These are phyloP conservation scores for Xylariaceae sp. DNA, from an alignment of 2,329 filamentous ascomycete genomes.

Conservation along the genomic window DNA sequence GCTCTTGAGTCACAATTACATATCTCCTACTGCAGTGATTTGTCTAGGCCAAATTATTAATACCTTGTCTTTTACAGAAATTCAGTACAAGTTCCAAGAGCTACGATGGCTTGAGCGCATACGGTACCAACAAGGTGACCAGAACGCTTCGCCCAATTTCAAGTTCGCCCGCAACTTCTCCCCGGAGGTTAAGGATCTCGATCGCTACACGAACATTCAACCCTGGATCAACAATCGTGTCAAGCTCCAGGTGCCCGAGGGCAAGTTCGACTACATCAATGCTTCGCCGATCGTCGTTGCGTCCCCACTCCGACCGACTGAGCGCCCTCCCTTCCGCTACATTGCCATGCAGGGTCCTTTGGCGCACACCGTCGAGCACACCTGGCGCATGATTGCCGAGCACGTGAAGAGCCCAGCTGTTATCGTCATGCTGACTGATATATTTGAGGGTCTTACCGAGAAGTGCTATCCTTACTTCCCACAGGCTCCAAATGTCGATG, in stretches of 20 bases:
- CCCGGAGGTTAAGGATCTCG: conserved; percentile 65
- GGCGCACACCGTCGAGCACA: conserved; percentile 73
- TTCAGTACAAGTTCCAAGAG: conserved; percentile 58
- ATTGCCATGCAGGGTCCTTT: conserved; percentile 96
- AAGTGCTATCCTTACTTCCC: conserved; percentile 95
- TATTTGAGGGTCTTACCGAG: conserved; percentile 75
- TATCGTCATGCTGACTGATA: conserved; percentile 93
- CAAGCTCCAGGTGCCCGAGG: conserved; percentile 76
- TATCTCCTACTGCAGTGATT: not conserved
- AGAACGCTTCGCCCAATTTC: conserved; percentile 46
- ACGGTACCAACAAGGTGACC: conserved; percentile 49
- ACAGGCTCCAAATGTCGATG: conserved; percentile 55
- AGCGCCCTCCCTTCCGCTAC: conserved; percentile 62
- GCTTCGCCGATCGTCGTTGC: conserved; percentile 72
- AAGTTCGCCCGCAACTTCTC: conserved; percentile 59
- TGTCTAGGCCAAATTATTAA: not conserved
- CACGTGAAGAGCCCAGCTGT: conserved; percentile 75
- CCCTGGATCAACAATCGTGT: conserved; percentile 89
- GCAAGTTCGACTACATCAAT: conserved; percentile 79
- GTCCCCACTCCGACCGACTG: conserved; percentile 46
- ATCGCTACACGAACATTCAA: conserved; percentile 89
- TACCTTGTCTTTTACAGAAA: conserved; percentile 45
- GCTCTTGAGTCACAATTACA: too few species aligned
- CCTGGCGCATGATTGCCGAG: conserved; percentile 95
- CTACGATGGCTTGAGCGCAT: conserved; percentile 59